Conservation (phyloP, 176 grass and related monocot genomes). For the Alloteropsis semialata region DNA sequence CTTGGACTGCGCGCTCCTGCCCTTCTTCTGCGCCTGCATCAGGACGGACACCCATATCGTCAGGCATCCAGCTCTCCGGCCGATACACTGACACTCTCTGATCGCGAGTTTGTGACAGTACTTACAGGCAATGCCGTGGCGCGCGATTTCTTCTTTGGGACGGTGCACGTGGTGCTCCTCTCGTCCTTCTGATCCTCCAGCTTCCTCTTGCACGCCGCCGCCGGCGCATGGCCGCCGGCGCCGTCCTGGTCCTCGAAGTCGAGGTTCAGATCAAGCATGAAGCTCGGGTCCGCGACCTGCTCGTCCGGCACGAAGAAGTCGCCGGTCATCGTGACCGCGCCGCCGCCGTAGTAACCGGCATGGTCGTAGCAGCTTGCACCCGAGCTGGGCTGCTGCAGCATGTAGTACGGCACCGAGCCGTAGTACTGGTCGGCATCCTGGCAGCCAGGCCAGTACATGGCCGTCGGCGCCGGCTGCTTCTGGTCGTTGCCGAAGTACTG, state of each 20-base stretch:
- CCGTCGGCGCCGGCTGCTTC: slow-evolving; percentile 22
- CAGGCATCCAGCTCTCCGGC: slow-evolving; percentile 4
- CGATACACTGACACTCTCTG: neutral
- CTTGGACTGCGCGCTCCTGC: slow-evolving; percentile 48
- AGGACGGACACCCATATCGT: neutral
- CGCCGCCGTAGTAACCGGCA: slow-evolving; percentile 36
- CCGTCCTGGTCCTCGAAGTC: slow-evolving; percentile 45
- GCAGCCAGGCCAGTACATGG: slow-evolving; percentile 53
- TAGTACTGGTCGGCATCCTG: slow-evolving; percentile 58
- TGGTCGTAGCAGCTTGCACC: slow-evolving; percentile 39
- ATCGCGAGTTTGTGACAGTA: neutral
- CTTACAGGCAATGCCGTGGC: slow-evolving; percentile 30
- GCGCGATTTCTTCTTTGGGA: slow-evolving; percentile 48
- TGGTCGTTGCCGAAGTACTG: slow-evolving; percentile 49
- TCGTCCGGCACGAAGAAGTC: slow-evolving; percentile 48
- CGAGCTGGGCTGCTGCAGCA: slow-evolving; percentile 24
- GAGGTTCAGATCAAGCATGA: slow-evolving; percentile 53
- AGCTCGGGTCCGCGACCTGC: slow-evolving; percentile 37
- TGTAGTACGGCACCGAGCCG: slow-evolving; percentile 39
- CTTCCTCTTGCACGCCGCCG: slow-evolving; percentile 51
- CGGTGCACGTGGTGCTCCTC: slow-evolving; percentile 17
- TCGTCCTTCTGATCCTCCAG: slow-evolving; percentile 38
- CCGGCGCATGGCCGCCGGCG: neutral
- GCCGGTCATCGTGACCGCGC: slow-evolving; percentile 29
- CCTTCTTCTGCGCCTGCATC: slow-evolving; percentile 53